Base-by-base conservation (phyloP, 2,329 filamentous ascomycete genomes). In the Mycogone perniciosa region DNA sequence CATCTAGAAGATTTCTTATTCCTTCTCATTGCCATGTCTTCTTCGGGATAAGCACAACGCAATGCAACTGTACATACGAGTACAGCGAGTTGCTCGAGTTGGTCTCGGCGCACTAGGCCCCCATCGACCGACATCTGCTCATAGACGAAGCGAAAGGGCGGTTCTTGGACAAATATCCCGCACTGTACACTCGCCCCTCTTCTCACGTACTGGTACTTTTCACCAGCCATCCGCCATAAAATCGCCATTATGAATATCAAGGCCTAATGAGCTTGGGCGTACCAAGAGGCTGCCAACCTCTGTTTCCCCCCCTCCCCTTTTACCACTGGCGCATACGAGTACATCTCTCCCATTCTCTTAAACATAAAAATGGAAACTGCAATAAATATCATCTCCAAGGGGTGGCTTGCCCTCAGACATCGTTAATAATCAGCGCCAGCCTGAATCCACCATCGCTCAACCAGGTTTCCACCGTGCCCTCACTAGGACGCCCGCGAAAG, bases 181-280 rank as follows among this genome's bases (percentile, higher is more conserved):
- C 50, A 52, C 50, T 52, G 50, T 52, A 42, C 45, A 38, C 20
- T 7, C 35, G 35, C 35, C 35, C 35, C 35, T 34, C 34, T 44
- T 27, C 5, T 31, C 8, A 11, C 50, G 45, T 52, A 48, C 45
- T 35, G 45, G 50, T 52, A 52, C 50, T 52, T 52, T 33, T 30
- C 27, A 46, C 49, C 48, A 50, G 48, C 48, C 48, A 50, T 50
- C 48, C 20, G 20, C 20, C 20, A 20, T 20, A 20, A 20, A 20
- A 20, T 20, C 20, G 20, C 20, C 37, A 50, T 50, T 50, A 50
- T 50, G 35, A 37, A 40, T n/a, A 42, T 6, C 48, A 50, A 40
- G 48, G 48, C 31, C 44, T 51, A 7, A 20, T n/a, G 43, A 46
- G 48, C 42, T 42, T 51, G 34, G 37, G 44, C 38, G 48, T 27